phyloP scores from a whole-genome alignment of 2,329 filamentous ascomycete species.

The Fusarium goolgardi region DNA sequence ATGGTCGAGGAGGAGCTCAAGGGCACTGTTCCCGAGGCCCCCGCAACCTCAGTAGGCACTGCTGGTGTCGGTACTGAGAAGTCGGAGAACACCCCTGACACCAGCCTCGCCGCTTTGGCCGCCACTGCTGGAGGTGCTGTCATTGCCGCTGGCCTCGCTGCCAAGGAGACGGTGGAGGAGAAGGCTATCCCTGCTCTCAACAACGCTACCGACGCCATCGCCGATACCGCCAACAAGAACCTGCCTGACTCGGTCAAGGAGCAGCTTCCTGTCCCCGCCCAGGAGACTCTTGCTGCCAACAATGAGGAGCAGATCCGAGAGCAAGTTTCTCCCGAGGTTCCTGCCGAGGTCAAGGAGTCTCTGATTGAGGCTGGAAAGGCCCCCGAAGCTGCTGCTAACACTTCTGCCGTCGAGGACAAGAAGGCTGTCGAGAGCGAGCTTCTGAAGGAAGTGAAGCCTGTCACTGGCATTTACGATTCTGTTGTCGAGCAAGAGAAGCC shows the following conservation, averaged over 20 bases:
- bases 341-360: constrained; percentile 67
- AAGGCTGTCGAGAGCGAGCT: constrained; percentile 79
- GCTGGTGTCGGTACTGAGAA: constrained; percentile 65
- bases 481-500: constrained; percentile 36
- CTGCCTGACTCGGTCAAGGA: constrained; percentile 67
- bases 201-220: constrained; percentile 52
- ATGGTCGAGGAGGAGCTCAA: constrained; percentile 77
- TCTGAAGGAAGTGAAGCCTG: constrained; percentile 68
- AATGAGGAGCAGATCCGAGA: constrained; percentile 57
- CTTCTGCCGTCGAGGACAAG: constrained; percentile 79
- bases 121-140: constrained; percentile 50
- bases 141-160: constrained; percentile 49
- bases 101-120: constrained; percentile 56
- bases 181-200: constrained; percentile 54
- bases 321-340: constrained; percentile 63
- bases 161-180: constrained; percentile 53
- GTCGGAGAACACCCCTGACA: constrained; percentile 57
- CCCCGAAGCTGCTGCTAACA: constrained; percentile 78
- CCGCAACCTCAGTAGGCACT: constrained; percentile 67
- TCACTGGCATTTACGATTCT: constrained; percentile 38
- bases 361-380: constrained; percentile 67
- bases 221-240: constrained; percentile 58
- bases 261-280: constrained; percentile 61
- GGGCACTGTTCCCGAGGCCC: constrained; percentile 71
- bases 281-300: constrained; percentile 59